Percentiles rank a stretch among this genome's conserved stretches.
phyloP scores from a whole-genome alignment of 2,329 filamentous ascomycete genomes.

The Fusarium avenaceum region DNA sequence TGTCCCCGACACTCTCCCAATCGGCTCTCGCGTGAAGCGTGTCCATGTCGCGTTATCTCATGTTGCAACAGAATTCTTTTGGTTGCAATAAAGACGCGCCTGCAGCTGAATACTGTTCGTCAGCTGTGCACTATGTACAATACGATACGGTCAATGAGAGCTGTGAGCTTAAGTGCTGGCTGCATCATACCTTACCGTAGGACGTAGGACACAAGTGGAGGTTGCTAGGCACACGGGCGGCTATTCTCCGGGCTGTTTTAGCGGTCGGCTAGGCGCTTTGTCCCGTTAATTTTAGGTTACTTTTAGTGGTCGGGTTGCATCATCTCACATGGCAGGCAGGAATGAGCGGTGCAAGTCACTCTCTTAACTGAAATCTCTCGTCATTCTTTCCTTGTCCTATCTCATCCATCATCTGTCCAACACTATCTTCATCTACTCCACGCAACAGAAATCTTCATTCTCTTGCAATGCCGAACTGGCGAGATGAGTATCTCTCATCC shows the following conservation, averaged over 20 bases:
- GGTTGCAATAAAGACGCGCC: conserved; percentile 9
- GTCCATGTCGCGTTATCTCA: conserved; percentile 64
- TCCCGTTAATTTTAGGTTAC: conserved; percentile 26
- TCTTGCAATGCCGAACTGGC: conserved; percentile 74
- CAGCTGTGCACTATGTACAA: conserved; percentile 24
- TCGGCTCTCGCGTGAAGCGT: conserved; percentile 79
- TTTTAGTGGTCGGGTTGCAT: conserved; percentile 42
- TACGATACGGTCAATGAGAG: conserved; percentile 27
- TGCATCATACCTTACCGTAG: conserved; percentile 30
- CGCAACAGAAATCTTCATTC: neutral
- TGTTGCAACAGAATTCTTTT: conserved; percentile 39
- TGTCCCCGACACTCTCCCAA: conserved; percentile 94
- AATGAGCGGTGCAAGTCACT: conserved; percentile 39
- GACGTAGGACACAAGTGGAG: conserved; percentile 29
- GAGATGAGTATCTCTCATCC: conserved; percentile 82
- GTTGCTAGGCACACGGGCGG: conserved; percentile 44
- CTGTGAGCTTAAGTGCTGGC: conserved; percentile 27
- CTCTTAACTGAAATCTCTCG: conserved; percentile 9
- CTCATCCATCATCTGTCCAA: conserved; percentile 3
- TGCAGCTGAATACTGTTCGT: conserved; percentile 20
- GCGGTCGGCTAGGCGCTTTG: conserved; percentile 30
- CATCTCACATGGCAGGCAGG: conserved; percentile 42
- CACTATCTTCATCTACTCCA: neutral
- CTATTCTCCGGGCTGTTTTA: conserved; percentile 53
- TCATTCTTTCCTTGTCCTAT: conserved; percentile 11